A percentile compares a stretch with the other conserved stretches of the same genome.
These are phyloP conservation scores for Auricularia auricula-judae DNA, from an alignment of 768 basidiomycete species.

Conservation along the genomic window DNA sequence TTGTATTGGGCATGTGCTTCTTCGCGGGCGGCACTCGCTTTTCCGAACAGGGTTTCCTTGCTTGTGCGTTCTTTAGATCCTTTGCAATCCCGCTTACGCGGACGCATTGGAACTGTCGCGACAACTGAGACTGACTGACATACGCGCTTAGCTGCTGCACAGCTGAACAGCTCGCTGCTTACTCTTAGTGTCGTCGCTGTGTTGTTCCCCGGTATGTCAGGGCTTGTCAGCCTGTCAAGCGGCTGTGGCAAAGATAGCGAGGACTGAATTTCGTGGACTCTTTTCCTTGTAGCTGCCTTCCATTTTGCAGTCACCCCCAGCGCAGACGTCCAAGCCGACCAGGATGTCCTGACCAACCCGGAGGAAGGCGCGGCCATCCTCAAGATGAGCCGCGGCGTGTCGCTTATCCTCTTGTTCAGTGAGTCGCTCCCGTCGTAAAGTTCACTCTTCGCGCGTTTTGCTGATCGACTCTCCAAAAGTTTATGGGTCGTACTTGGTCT, in stretches of 20 bases:
- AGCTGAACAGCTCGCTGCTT: constrained; percentile 65
- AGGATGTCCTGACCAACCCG: constrained; percentile 14
- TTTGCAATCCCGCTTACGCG: neutral
- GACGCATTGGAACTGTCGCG: too few species aligned
- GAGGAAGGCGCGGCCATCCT: constrained; percentile 41
- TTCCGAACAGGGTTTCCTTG: constrained; percentile 70
- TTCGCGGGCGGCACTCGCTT: constrained; percentile 73
- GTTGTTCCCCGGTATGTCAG: constrained; percentile 39
- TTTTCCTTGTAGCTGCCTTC: constrained; percentile 46
- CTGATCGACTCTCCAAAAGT: constrained; percentile 28
- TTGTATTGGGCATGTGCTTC: constrained; percentile 86
- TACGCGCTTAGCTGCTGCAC: constrained; percentile 43
- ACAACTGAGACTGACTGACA: neutral
- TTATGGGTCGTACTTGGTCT: constrained; percentile 63
- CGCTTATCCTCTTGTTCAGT: constrained; percentile 59
- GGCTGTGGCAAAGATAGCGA: neutral
- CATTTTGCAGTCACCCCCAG: constrained; percentile 39
- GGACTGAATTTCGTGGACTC: neutral
- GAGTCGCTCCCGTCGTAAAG: too few species aligned
- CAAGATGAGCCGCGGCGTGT: constrained; percentile 66
- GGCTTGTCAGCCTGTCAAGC: neutral
- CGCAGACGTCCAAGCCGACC: constrained; percentile 4
- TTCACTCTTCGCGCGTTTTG: neutral
- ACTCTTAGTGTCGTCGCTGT: constrained; percentile 73
- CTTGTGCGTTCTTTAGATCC: constrained; percentile 35